Evolutionary conservation across 345 rosid genomes (phyloP), one percentile per base, ranked within the genome.

Genomic region (Salix suchowensis): DNA sequence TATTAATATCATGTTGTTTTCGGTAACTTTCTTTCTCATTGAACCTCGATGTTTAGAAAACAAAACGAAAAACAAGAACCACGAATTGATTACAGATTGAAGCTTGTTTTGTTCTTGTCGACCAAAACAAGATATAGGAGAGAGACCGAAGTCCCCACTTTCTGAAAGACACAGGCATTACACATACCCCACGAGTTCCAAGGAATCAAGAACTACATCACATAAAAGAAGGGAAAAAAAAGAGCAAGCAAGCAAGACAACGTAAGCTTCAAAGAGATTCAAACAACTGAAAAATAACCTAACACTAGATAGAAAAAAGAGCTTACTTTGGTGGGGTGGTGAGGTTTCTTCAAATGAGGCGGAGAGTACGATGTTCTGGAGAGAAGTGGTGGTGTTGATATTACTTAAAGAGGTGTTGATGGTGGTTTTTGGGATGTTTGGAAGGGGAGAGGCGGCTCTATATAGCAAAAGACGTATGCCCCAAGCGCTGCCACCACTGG

Each of bases 371-470:
- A 68, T 39, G 40, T 37, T 34, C 36, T 37, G 54, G 39, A 8
- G 1, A 9, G 28, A 8, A n/a, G 26, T 3, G 28, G 62, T n/a
- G 62, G 14, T 55, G 23, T n/a, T 28, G 30, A 28, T 28, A 28
- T 28, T 28, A 28, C 30, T 28, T 28, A 28, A 28, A 28, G 30
- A 28, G 62, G 14, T 55, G 23, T 3, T 55, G 23, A n/a, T 9
- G 21, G 4, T 42, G 79, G 50, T 74, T 62, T 62, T 77, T 77
- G 79, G 64, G 23, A 62, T 77, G 70, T n/a, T 30, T 32, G 50
- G 61, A 62, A 50, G 74, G 34, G 24, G 36, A 24, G 58, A 18
- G 67, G 72, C 74, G 68, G 58, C 79, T 60, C 15, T 18, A 0
- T 40, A 8, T 7, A 9, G 23, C 68, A 4, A 60, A 10, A 4